These are phyloP conservation scores for Penicillium sp. DNA, from an alignment of 2,329 filamentous ascomycete species.

Conservation along the genomic window DNA sequence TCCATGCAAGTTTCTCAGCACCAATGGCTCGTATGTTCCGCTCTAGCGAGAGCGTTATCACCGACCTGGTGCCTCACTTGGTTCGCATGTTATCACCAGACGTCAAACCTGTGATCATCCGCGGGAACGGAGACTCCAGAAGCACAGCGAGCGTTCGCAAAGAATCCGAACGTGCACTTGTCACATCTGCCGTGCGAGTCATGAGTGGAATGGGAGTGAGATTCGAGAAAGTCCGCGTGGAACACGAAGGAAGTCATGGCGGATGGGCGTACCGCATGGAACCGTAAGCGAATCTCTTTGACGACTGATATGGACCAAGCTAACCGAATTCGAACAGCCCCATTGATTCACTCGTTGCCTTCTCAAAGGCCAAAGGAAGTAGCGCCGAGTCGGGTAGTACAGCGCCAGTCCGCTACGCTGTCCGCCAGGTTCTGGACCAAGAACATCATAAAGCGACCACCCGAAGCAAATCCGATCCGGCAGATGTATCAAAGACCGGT, in stretches of 20 bases:
- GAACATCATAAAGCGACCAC: constrained; percentile 76
- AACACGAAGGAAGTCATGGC: constrained; percentile 63
- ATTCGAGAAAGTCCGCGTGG: constrained; percentile 79
- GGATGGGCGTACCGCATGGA: constrained; percentile 94
- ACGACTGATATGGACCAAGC: background rate
- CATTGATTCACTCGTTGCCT: constrained; percentile 76
- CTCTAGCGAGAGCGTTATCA: constrained; percentile 73
- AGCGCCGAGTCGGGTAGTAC: constrained; percentile 56
- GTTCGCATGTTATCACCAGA: constrained; percentile 82
- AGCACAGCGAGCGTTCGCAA: constrained; percentile 83
- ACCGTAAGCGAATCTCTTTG: constrained; percentile 62
- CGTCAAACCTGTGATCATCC: constrained; percentile 85
- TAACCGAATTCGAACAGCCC: constrained; percentile 42
- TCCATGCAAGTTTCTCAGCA: constrained; percentile 72
- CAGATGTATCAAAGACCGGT: constrained; percentile 36
- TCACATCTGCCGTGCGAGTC: constrained; percentile 75
- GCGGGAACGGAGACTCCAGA: constrained; percentile 64
- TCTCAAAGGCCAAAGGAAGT: constrained; percentile 45
- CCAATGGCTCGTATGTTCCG: constrained; percentile 76
- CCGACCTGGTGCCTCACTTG: constrained; percentile 82
- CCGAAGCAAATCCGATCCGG: constrained; percentile 64
- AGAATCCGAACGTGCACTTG: constrained; percentile 78
- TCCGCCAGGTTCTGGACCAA: constrained; percentile 89
- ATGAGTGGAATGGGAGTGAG: constrained; percentile 80
- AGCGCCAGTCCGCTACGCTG: constrained; percentile 82